These are phyloP conservation scores for Aspergillus melleus DNA, from an alignment of 2,329 filamentous ascomycete species.

Conservation along the genomic window DNA sequence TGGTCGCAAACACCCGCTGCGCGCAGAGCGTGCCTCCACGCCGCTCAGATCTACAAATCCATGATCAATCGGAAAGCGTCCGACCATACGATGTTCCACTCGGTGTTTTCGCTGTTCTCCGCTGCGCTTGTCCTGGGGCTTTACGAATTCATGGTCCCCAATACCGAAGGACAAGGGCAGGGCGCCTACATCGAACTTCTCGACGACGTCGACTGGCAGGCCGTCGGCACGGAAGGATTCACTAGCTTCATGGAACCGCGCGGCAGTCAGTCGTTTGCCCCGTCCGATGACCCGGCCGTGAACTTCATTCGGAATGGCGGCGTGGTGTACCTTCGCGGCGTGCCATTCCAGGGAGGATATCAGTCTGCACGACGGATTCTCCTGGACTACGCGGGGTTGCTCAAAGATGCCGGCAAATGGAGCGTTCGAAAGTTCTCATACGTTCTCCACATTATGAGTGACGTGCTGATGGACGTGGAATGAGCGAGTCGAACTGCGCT, in stretches of 20 bases:
- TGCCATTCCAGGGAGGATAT: slow-evolving; percentile 51
- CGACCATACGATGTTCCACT: slow-evolving; percentile 54
- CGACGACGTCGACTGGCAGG: slow-evolving; percentile 52
- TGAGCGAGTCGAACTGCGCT: slow-evolving; percentile 13
- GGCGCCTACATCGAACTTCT: slow-evolving; percentile 44
- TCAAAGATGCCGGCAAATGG: slow-evolving; percentile 56
- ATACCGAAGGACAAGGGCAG: slow-evolving; percentile 24
- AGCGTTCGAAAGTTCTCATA: slow-evolving; percentile 52
- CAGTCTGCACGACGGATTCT: slow-evolving; percentile 53
- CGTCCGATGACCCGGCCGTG: slow-evolving; percentile 34
- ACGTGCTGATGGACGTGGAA: slow-evolving; percentile 42
- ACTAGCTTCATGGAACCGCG: slow-evolving; percentile 39
- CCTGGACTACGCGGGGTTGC: slow-evolving; percentile 53
- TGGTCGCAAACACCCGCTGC: slow-evolving; percentile 55
- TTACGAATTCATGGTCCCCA: slow-evolving; percentile 52
- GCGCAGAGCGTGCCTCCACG: slow-evolving; percentile 52
- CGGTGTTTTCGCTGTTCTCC: slow-evolving; percentile 51
- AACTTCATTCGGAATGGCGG: slow-evolving; percentile 53
- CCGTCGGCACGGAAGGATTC: slow-evolving; percentile 49
- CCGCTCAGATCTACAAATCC: slow-evolving; percentile 53
- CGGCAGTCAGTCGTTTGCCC: slow-evolving; percentile 26
- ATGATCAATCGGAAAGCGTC: slow-evolving; percentile 54
- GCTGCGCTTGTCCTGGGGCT: slow-evolving; percentile 53
- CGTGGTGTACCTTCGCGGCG: slow-evolving; percentile 49
- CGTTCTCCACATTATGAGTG: slow-evolving; percentile 57